Percentiles rank a stretch among this genome's conserved stretches.
Evolutionary conservation across 805 yeast species (phyloP).

Genomic region (Candida verbasci): DNA sequence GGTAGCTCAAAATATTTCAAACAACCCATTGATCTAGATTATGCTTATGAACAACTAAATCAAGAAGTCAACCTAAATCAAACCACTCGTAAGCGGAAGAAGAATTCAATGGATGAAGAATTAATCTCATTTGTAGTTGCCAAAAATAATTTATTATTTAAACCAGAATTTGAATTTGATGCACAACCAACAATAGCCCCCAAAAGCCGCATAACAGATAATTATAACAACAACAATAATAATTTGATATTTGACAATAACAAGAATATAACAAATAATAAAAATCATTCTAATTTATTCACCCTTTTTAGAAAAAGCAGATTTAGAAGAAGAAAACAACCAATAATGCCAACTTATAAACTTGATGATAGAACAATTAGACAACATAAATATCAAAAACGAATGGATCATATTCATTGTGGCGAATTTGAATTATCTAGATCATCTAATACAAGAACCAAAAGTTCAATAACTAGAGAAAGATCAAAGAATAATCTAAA

Average conservation of each 20-base stretch:
- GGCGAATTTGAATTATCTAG: background rate
- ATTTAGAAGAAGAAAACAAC: background rate
- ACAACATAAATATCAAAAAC: background rate
- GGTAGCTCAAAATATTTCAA: no score
- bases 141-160: conserved; percentile 2
- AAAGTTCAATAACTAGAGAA: background rate
- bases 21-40: background rate
- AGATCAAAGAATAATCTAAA: background rate
- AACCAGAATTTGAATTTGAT: background rate
- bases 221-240: background rate
- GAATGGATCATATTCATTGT: background rate
- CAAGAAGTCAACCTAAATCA: background rate
- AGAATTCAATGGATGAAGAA: conserved; percentile 2
- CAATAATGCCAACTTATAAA: background rate
- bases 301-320: background rate
- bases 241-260: conserved; percentile 3
- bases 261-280: background rate
- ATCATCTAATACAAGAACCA: no score
- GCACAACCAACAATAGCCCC: background rate
- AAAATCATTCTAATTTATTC: background rate
- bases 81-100: no score
- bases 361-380: background rate
- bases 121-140: conserved; percentile 3
- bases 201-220: conserved; percentile 1
- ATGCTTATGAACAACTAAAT: background rate